Conservation (phyloP, 169 alveolate species). For the Eimeria tenella region DNA sequence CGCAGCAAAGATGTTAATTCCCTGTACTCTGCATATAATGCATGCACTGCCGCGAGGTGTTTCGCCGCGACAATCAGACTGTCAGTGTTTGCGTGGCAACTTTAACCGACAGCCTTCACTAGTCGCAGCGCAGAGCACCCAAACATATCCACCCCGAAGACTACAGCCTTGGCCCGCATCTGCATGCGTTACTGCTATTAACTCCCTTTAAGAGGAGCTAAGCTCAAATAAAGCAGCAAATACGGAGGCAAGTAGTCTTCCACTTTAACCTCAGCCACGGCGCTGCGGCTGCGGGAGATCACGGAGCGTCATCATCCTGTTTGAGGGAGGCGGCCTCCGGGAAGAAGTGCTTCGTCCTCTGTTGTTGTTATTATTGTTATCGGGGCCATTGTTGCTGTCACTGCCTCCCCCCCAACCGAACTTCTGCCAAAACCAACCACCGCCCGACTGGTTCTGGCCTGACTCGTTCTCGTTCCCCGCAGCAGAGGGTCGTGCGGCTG, state of each 20-base stretch:
- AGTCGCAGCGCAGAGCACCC: conserved; percentile 52
- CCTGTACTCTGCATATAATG: too few relatives aligned
- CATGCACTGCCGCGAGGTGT: neutral
- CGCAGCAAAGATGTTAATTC: too few relatives aligned
- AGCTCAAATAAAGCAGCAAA: neutral
- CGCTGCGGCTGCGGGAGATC: conserved; percentile 58
- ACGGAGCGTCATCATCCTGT: conserved; percentile 67
- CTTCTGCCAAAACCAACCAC: conserved; percentile 59
- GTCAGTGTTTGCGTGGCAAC: conserved; percentile 32
- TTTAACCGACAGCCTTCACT: conserved; percentile 50
- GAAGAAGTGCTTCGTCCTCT: conserved; percentile 42
- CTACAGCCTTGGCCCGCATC: neutral
- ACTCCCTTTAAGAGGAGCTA: too few relatives aligned
- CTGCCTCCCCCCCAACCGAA: conserved; percentile 47
- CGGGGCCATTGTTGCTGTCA: neutral
- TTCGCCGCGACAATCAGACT: conserved; percentile 27
- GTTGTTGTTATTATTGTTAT: neutral
- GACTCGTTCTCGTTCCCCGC: neutral
- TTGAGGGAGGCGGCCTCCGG: conserved; percentile 30
- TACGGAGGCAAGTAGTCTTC: neutral
- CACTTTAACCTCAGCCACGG: conserved; percentile 48
- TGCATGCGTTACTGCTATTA: too few relatives aligned
- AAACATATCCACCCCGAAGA: neutral
- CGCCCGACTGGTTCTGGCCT: neutral
- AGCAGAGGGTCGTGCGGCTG: conserved; percentile 5